Base-by-base conservation (phyloP, 768 basidiomycete species). In the Lactarius psammicola region DNA sequence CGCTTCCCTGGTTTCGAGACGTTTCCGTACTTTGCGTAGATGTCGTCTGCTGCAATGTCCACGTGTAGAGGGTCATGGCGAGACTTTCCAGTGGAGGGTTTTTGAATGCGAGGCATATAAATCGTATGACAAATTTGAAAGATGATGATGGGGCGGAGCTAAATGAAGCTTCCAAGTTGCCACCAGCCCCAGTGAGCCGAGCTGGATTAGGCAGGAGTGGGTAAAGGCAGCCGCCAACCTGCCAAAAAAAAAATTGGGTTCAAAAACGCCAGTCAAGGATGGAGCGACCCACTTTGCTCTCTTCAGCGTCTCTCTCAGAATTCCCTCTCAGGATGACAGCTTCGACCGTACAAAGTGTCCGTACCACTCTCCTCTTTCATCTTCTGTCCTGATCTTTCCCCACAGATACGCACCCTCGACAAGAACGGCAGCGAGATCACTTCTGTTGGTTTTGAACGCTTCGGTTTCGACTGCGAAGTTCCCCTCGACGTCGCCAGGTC, bases 401-500 rank as follows among this genome's bases (percentile, higher is more conserved):
- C 11, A 30, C 71, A 91, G 88, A 84, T 84, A 62, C 81, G 76
- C 62, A 85, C 85, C 38, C 76, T 90, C 66, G 92, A 91, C 76
- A 90, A 89, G 78, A 82, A 85, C 65, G 92, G 91, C 57, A 68
- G 82, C 10, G 87, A 87, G 73, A 93, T 95, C 72, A 84, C 80
- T 61, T 80, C 85, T 26, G 95, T 98, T 53, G 95, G 95, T 55
- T 86, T 88, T 74, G 77, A 89, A 68, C 85, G 88, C 63, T 97
- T 97, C 71, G 94, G 93, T 9, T 95, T 98, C 76, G 89, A 97
- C 78, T 88, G 89, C 71, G 85, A 89, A 71, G 91, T 95, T 68
- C 75, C 88, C 65, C 77, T 95, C 71, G 89, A 94, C 69, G 80
- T 84, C 70, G 85, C 96, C 60, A 89, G 95, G 59, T 85, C 89